These are phyloP conservation scores for Verticillium dahliae DNA, from an alignment of 2,329 filamentous ascomycete species.

Conservation along the genomic window DNA sequence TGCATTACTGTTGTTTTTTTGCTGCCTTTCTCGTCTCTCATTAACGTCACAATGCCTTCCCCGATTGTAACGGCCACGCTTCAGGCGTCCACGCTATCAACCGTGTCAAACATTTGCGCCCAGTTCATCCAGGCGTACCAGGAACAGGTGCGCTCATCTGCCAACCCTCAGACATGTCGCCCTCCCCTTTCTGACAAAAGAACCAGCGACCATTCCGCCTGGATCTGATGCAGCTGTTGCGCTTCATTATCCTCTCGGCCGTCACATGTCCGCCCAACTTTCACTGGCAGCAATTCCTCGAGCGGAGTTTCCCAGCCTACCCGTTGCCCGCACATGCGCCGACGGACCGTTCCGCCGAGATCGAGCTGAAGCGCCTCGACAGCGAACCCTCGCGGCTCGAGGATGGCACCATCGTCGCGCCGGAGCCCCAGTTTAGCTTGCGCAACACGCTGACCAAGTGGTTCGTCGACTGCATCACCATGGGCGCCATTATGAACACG, in stretches of 20 bases:
- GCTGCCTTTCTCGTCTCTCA: not conserved
- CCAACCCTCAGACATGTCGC: too few relatives aligned
- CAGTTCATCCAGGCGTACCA: constrained; percentile 46
- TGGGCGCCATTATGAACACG: constrained; percentile 39
- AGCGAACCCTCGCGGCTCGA: not conserved
- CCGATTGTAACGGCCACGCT: constrained; percentile 46
- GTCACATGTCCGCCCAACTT: constrained; percentile 51
- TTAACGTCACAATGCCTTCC: constrained; percentile 32
- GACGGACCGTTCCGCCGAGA: constrained; percentile 16
- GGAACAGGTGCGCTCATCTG: constrained; percentile 24
- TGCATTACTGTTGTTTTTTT: not conserved
- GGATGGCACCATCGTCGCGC: constrained; percentile 11
- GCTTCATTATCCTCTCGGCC: constrained; percentile 47
- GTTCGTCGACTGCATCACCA: constrained; percentile 43
- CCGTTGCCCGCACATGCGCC: constrained; percentile 14
- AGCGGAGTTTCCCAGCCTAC: constrained; percentile 44
- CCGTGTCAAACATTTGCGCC: constrained; percentile 46
- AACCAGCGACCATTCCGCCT: constrained; percentile 31
- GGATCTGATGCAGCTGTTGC: constrained; percentile 40
- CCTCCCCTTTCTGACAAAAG: not conserved
- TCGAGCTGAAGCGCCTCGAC: constrained; percentile 21
- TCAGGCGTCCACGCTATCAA: constrained; percentile 44
- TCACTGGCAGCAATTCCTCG: constrained; percentile 50
- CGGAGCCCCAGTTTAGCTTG: constrained; percentile 27
- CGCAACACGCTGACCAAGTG: constrained; percentile 39